Evolutionary conservation across 805 yeast species (phyloP).

Genomic region (Wickerhamomyces mucosus): DNA sequence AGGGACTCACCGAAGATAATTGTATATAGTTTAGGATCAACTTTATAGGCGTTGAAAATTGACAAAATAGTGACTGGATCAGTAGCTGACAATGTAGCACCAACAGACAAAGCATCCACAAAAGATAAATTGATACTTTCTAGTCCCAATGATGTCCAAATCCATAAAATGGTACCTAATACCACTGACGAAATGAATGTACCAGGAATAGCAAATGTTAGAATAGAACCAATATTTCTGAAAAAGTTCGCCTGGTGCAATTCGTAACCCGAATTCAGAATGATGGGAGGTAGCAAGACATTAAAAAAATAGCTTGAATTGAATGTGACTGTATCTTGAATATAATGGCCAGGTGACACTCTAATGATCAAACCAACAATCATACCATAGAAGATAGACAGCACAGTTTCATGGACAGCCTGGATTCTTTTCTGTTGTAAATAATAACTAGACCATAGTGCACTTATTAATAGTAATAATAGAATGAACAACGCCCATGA

Average conservation of each 20-base stretch:
- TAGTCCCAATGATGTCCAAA: constrained; percentile 87
- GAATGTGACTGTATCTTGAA: constrained; percentile 94
- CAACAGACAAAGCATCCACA: constrained; percentile 96
- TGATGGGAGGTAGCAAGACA: constrained; percentile 89
- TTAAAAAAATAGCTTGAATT: constrained; percentile 92
- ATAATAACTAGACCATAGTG: constrained; percentile 92
- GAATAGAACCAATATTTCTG: constrained; percentile 79
- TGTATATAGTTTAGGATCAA: constrained; percentile 94
- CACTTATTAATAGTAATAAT: constrained; percentile 68
- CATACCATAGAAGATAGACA: constrained; percentile 96
- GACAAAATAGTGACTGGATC: constrained; percentile 97
- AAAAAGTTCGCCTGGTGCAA: constrained; percentile 93
- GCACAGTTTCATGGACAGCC: constrained; percentile 95
- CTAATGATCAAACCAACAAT: constrained; percentile 86
- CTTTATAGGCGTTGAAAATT: constrained; percentile 94
- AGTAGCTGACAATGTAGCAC: constrained; percentile 96
- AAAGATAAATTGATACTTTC: constrained; percentile 85
- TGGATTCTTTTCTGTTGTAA: constrained; percentile 85
- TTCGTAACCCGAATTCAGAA: constrained; percentile 93
- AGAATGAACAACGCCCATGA: constrained; percentile 96
- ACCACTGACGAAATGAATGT: constrained; percentile 89
- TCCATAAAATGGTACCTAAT: constrained; percentile 73
- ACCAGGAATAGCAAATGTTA: constrained; percentile 95
- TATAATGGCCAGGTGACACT: constrained; percentile 90
- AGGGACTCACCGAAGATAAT: constrained; percentile 95